Base-by-base conservation (phyloP, 164 flowering plant genomes). In the Tetrastigma voinierianum region DNA sequence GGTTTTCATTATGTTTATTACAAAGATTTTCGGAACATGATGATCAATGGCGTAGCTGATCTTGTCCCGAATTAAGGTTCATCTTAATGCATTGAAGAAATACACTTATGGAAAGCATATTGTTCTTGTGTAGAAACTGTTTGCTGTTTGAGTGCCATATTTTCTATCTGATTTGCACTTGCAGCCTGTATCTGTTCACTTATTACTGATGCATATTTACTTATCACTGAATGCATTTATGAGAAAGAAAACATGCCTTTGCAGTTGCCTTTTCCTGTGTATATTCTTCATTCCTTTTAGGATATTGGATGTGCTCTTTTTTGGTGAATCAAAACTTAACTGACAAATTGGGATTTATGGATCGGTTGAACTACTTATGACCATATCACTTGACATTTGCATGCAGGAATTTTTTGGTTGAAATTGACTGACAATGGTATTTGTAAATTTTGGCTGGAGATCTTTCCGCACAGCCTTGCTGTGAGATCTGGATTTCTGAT, bases 61-160 rank as follows among this genome's bases (percentile, higher is more conserved):
- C 64, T 80, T 91, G 40, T 75, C 93, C 0, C 86, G 97, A 46
- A 83, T 91, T 51, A 88, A 83, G 78, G 87, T 91, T 72, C 96
- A 90, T 78, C 46, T 91, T 72, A 91, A 83, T 73, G 97, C 96
- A 10, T 72, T 91, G 79, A 91, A 90, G 87, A 91, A 88, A 68
- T 91, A 91, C 79, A 91, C 96, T n/a, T 91, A 90, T 15, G 97
- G 97, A 52, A 91, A 91, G 84, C 97, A 90, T 62, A 91, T 91
- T 59, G 97, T 90, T 73, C 93, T 96, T 65, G 91, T 91, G 64
- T 96, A 91, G 80, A 88, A 91, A 77, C 96, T 91, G 51, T 85
- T 89, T 59, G 91, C 91, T 61, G 93, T 90, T 76, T n/a, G n/a
- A n/a, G n/a, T n/a, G n/a, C n/a, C n/a, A n/a, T n/a, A n/a, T n/a